Evolutionary conservation across 2,329 filamentous ascomycete genomes (phyloP), one percentile per base, ranked within the genome.

Genomic region (Chaetomiaceae sp.): DNA sequence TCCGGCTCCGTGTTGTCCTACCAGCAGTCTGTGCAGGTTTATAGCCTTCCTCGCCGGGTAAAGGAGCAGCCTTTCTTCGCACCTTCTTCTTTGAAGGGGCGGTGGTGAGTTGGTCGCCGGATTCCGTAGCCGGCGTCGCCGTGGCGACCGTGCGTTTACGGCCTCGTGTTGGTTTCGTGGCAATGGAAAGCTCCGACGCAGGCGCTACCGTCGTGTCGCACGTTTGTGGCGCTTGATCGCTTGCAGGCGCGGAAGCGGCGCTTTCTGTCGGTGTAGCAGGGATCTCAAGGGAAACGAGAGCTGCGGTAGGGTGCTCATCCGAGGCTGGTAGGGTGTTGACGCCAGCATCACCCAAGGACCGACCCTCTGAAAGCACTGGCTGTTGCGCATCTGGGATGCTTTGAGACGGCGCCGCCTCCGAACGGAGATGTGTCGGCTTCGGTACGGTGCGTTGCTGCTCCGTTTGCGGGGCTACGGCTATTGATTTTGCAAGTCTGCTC

Each of bases 51-150:
- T 55, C 49, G n/a, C 46, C 49, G 3, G 53, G 52, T 4, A 49
- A 38, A 12, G 53, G 35, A 14, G 50, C 56, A 3, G 51, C 56
- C 35, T 49, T 53, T 39, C 45, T 61, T 29, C 55, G 48, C 3
- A 48, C 41, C 30, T 53, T 54, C 48, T 59, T 61, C 27, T 52
- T 56, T 7, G 55, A 33, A 7, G 55, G 48, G 24, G 47, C 46
- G 15, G 46, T 35, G 12, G 33, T 22, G 27, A 22, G 24, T 20
- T 52, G 47, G 35, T 48, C 45, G 18, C 22, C 35, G 3, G 49
- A 22, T 12, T 49, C 53, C 14, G 42, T 55, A 18, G n/a, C 48
- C 1, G 43, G 8, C 3, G 38, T 27, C 2, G 42, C 26, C n/a
- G n/a, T n/a, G 41, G 48, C 20, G 26, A 46, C 33, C 24, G 57